Evolutionary conservation across 73 alveolate genomes (phyloP), one percentile per base, ranked within the genome.

Genomic region (Tetrahymena elliotti): DNA sequence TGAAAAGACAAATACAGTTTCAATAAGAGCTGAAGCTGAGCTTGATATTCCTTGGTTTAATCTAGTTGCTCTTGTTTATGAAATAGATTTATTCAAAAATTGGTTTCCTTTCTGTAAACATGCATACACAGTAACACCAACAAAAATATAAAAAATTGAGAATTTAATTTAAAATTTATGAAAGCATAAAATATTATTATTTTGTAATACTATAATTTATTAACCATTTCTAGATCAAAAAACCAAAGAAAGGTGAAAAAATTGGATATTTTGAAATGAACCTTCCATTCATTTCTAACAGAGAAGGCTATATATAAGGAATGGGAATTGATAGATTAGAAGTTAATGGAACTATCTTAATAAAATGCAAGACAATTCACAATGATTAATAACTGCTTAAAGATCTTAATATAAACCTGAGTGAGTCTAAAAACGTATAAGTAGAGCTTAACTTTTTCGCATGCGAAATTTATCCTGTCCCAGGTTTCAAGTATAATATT

Each of bases 231-330:
- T 33, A 40, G 93, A 33, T 41, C 7, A 47, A 94, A 13, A 24
- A 53, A 53, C 39, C 83, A 2, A 13, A 40, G 39, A 38, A 84
- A 1, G 96, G 95, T 40, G 95, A 94, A 52, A 88, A 94, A 88
- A 84, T 94, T 33, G 93, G 93, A 24, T 88, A 94, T 94, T 52
- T 94, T 18, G 83, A 38, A 34, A 39, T 94, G 93, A n/a, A 84
- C 24, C 95, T 88, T 35, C 96, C 96, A 35, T 88, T 94, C 47
- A 27, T 94, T 84, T 94, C 95, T 0, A 88, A 84, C 33, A 38
- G 95, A 52, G 96, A 94, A 53, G 96, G 84, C 37, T 94, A 94
- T 35, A 94, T 94, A 13, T 83, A 94, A 52, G 95, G 95, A 83
- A 34, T 31, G 6, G 94, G 96, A 1, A 93, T 94, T 8, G 96